Evolutionary conservation across 257 asterid species (phyloP).

Genomic region (Nicotiana tomentosiformis): DNA sequence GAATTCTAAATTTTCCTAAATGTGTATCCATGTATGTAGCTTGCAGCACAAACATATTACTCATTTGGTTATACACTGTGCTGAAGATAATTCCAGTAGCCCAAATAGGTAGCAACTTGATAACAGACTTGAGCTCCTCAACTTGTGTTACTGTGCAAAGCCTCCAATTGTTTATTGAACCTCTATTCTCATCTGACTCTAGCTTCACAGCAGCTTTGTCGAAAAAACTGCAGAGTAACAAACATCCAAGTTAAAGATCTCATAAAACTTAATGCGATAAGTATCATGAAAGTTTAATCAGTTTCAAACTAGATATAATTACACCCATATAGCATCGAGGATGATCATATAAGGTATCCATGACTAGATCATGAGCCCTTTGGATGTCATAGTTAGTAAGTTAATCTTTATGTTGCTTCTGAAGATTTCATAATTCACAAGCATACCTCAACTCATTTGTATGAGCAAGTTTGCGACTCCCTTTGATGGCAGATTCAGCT

Average conservation of each 20-base stretch:
- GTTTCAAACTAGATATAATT: not conserved
- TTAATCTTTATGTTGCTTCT: not conserved
- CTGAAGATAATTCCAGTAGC: constrained; percentile 33
- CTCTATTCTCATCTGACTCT: constrained; percentile 15
- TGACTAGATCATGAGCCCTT: too few relatives aligned
- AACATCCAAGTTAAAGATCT: not conserved
- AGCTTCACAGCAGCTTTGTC: constrained; percentile 35
- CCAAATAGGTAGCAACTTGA: constrained; percentile 30
- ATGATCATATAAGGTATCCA: too few relatives aligned
- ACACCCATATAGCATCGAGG: too few relatives aligned
- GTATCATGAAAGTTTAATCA: not conserved
- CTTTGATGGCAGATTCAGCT: constrained; percentile 24
- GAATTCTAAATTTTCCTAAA: constrained; percentile 27
- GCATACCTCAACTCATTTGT: constrained; percentile 23
- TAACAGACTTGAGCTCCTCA: constrained; percentile 30
- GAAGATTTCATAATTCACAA: not conserved
- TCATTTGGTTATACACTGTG: constrained; percentile 34
- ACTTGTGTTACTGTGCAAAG: constrained; percentile 21
- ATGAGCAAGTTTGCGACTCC: constrained; percentile 37
- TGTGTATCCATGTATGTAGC: constrained; percentile 27
- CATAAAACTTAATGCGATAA: not conserved
- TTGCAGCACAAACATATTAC: constrained; percentile 32
- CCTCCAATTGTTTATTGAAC: constrained; percentile 17
- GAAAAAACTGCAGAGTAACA: constrained; percentile 21
- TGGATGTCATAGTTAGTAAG: not conserved